phyloP scores from a whole-genome alignment of 75 land plant species.

The Larix kaempferi region DNA sequence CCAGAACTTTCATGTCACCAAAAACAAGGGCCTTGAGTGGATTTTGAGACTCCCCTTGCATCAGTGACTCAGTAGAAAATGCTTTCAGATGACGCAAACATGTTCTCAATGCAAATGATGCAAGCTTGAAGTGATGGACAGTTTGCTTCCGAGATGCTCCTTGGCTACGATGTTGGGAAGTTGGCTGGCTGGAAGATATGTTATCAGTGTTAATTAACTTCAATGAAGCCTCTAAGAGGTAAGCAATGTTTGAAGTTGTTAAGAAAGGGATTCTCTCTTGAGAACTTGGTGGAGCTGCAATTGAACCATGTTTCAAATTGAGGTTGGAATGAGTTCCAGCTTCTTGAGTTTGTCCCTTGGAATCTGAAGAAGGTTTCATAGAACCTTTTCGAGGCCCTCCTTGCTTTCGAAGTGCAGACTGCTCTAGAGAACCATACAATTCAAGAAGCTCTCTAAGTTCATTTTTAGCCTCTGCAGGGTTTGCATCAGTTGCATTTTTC shows the following conservation, averaged over 20 bases:
- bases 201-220: constrained; percentile 9
- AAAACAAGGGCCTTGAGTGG: constrained; percentile 27
- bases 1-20: constrained; percentile 61
- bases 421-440: constrained; percentile 44
- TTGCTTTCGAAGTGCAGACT: constrained; percentile 18
- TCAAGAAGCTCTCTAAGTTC: constrained; percentile 44
- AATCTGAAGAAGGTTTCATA: constrained; percentile 10
- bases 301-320: constrained; percentile 18
- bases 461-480: constrained; percentile 36
- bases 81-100: constrained; percentile 57
- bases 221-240: constrained; percentile 39
- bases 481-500: constrained; percentile 33
- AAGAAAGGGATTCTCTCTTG: constrained; percentile 47
- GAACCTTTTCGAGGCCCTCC: constrained; percentile 16
- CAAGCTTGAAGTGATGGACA: constrained; percentile 16
- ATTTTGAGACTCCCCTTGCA: constrained; percentile 16
- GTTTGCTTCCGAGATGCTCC: constrained; percentile 15
- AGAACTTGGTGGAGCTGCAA: constrained; percentile 18
- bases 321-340: constrained; percentile 4
- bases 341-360: constrained; percentile 11
- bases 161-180: constrained; percentile 39
- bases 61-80: constrained; percentile 13
- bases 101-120: constrained; percentile 45
- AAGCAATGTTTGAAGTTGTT: constrained; percentile 51
- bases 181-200: constrained; percentile 3